These are phyloP conservation scores for Clathrus columnatus DNA, from an alignment of 768 basidiomycete genomes.

Conservation along the genomic window DNA sequence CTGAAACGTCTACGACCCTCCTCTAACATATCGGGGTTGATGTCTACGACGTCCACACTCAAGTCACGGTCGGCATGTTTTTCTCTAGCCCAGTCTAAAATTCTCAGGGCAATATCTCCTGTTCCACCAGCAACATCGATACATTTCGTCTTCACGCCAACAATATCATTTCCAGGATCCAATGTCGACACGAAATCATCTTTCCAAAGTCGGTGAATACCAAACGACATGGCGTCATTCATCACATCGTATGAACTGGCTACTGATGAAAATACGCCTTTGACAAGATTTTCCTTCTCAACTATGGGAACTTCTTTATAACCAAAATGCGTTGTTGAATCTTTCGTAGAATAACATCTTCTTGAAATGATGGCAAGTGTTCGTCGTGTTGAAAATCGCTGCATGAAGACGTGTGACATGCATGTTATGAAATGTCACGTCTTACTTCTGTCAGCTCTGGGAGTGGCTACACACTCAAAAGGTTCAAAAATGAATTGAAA, in stretches of 20 bases:
- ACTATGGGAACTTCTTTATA: slow-evolving; percentile 84
- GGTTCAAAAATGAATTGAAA: no score
- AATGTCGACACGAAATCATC: slow-evolving; percentile 74
- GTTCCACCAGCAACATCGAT: slow-evolving; percentile 98
- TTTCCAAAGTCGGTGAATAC: slow-evolving; percentile 96
- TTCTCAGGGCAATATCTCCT: slow-evolving; percentile 91
- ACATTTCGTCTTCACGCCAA: slow-evolving; percentile 55
- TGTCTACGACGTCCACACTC: slow-evolving; percentile 82
- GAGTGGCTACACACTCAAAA: no score
- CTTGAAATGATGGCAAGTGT: neutral
- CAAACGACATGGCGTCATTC: slow-evolving; percentile 98
- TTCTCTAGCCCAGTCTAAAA: slow-evolving; percentile 85
- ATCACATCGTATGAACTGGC: slow-evolving; percentile 94
- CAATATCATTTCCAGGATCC: slow-evolving; percentile 60
- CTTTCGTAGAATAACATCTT: neutral
- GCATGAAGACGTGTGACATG: neutral
- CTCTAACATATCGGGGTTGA: slow-evolving; percentile 91
- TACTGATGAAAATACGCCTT: slow-evolving; percentile 90
- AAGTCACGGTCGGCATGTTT: slow-evolving; percentile 86
- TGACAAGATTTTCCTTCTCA: slow-evolving; percentile 82
- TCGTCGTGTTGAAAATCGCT: neutral
- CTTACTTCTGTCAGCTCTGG: no score
- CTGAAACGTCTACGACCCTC: slow-evolving; percentile 88
- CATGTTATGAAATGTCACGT: no score
- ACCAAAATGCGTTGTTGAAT: slow-evolving; percentile 74